Evolutionary conservation across 2,329 filamentous ascomycete genomes (phyloP).

Genomic region (Cercospora sp.): DNA sequence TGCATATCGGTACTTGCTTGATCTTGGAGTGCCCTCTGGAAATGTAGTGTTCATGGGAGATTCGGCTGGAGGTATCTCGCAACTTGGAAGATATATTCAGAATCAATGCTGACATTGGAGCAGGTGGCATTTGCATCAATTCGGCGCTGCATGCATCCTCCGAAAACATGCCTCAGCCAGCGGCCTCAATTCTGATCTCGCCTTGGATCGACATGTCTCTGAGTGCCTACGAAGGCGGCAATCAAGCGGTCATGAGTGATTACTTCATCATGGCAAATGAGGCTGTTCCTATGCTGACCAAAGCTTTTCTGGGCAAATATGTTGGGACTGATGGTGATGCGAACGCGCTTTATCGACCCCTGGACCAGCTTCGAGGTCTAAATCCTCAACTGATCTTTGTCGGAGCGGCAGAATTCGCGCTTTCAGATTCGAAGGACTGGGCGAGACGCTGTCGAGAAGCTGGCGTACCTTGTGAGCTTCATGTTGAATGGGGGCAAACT

Average conservation of each 20-base stretch:
- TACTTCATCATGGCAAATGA: neutral
- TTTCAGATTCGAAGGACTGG: neutral
- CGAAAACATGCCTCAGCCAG: neutral
- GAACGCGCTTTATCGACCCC: neutral
- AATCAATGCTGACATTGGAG: neutral
- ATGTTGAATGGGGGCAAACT: neutral
- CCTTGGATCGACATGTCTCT: neutral
- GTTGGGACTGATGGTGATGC: neutral
- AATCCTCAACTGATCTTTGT: neutral
- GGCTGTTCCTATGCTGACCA: neutral
- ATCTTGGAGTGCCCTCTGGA: neutral
- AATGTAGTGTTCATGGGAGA: neutral
- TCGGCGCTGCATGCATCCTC: neutral
- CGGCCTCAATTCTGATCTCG: neutral
- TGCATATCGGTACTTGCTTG: neutral
- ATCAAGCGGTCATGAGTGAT: neutral
- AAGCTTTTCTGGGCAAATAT: neutral
- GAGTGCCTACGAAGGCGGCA: neutral
- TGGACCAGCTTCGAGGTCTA: neutral
- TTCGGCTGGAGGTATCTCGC: neutral
- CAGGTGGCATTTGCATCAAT: neutral
- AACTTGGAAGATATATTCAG: neutral
- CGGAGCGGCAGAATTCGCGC: neutral
- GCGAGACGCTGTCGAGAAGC: neutral
- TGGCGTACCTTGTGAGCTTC: neutral